phyloP scores from a whole-genome alignment of 2,329 filamentous ascomycete genomes.

The Anisogramma anomala region DNA sequence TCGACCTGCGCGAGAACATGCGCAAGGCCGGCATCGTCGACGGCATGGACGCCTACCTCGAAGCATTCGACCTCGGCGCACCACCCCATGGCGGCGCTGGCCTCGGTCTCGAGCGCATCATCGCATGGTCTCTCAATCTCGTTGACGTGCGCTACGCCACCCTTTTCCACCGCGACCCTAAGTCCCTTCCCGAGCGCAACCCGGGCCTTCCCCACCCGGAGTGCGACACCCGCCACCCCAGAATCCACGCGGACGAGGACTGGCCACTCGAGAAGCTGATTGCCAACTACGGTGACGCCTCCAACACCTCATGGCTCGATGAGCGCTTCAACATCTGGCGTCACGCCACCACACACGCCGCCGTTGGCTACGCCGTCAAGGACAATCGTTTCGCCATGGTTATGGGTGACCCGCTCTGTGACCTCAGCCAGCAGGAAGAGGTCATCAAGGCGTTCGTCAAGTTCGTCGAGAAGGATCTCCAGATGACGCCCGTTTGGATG shows the following conservation, averaged over 20 bases:
- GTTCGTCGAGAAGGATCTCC: slow-evolving; percentile 57
- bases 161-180: slow-evolving; percentile 78
- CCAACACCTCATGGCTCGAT: slow-evolving; percentile 88
- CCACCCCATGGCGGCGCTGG: slow-evolving; percentile 85
- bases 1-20: slow-evolving; percentile 68
- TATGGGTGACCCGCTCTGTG: slow-evolving; percentile 79
- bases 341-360: slow-evolving; percentile 66
- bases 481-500: slow-evolving; percentile 76
- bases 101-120: slow-evolving; percentile 77
- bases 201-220: slow-evolving; percentile 71
- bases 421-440: slow-evolving; percentile 60
- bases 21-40: slow-evolving; percentile 59
- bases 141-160: slow-evolving; percentile 85
- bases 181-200: slow-evolving; percentile 62
- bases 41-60: slow-evolving; percentile 84
- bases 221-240: slow-evolving; percentile 55
- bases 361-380: slow-evolving; percentile 69
- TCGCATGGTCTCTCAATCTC: slow-evolving; percentile 75
- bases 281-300: slow-evolving; percentile 89
- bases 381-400: slow-evolving; percentile 67
- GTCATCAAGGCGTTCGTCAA: slow-evolving; percentile 65
- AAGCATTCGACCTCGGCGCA: slow-evolving; percentile 77
- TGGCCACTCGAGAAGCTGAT: slow-evolving; percentile 69
- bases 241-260: slow-evolving; percentile 28
- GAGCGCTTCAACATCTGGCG: slow-evolving; percentile 82